Conservation (phyloP, 2,329 filamentous ascomycete genomes). For the Colletotrichum orchidophilum region DNA sequence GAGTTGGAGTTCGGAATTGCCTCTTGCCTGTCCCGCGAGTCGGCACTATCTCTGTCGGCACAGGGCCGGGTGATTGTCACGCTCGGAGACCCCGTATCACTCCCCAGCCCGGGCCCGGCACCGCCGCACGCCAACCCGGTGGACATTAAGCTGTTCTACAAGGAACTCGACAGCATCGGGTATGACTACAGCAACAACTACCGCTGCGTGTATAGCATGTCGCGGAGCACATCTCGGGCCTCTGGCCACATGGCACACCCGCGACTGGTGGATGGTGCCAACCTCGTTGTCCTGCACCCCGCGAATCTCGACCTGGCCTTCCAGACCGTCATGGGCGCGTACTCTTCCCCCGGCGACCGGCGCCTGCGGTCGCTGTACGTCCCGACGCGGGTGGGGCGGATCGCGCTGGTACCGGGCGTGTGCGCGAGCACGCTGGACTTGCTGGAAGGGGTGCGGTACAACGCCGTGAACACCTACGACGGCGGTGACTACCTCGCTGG, state of each 20-base stretch:
- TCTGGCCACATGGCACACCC: background rate
- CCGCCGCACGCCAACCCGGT: background rate
- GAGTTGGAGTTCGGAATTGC: background rate
- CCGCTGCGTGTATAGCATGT: background rate
- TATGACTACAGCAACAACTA: constrained; percentile 3
- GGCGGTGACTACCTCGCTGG: background rate
- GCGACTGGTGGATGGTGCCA: background rate
- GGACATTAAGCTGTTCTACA: constrained; percentile 9
- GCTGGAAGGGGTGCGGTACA: too few relatives aligned
- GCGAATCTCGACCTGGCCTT: constrained; percentile 45
- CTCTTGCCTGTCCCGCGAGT: too few relatives aligned
- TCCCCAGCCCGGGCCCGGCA: too few relatives aligned
- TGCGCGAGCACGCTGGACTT: too few relatives aligned
- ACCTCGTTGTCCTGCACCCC: constrained; percentile 42
- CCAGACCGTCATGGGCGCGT: constrained; percentile 45
- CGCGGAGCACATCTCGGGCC: background rate
- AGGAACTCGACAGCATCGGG: background rate
- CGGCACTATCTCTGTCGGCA: too few relatives aligned
- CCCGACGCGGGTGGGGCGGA: constrained; percentile 38
- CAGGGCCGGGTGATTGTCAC: too few relatives aligned
- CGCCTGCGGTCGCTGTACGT: constrained; percentile 43
- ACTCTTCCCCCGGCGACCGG: constrained; percentile 43
- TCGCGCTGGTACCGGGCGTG: constrained; percentile 2
- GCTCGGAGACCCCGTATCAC: too few relatives aligned
- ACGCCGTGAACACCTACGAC: constrained; percentile 1